Evolutionary conservation across 2,329 filamentous ascomycete species (phyloP), one percentile per base, ranked within the genome.

Genomic region (Ophiosphaerella korrae): DNA sequence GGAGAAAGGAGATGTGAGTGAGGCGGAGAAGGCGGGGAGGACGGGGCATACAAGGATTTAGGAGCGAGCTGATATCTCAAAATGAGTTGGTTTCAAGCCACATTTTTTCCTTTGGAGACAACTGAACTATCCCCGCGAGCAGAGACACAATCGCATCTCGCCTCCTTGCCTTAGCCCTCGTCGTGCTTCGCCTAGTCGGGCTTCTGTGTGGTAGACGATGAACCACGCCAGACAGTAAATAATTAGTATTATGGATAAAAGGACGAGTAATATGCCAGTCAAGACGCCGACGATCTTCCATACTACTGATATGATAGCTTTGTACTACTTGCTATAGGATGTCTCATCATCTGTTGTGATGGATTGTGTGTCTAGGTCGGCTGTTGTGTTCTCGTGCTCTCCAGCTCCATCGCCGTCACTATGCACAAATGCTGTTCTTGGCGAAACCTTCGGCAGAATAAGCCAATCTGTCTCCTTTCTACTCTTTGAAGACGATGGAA

Each of bases 81-180:
- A 24, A 23, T n/a, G n/a, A 8, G 40, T 26, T 26, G 40, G 21
- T 42, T 42, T 33, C 11, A 13, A 29, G 18, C n/a, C 26, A 26
- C 14, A 31, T 14, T 23, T 21, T 42, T 32, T 33, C 26, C 26
- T 29, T 7, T 29, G 6, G 26, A 42, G 29, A 26, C 26, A 42
- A 42, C 13, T 14, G 11, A 42, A 16, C 40, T 42, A 32, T 29
- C 41, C 38, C 26, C 47, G 29, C 24, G 50, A 57, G 41, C 66
- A 72, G 13, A 72, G 57, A 59, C 66, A 71, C 7, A 72, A 32
- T 37, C 62, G 58, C 66, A 70, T 72, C 29, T 71, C 66, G 9
- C 68, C 65, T 2, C 66, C 59, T 32, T 53, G 55, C 32, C 67
- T 21, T 12, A 72, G 32, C 7, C 64, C 64, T 12, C 47, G 52